Evolutionary conservation across 2,329 filamentous ascomycete genomes (phyloP), one percentile per base, ranked within the genome.

Genomic region (Cercospora sp.): DNA sequence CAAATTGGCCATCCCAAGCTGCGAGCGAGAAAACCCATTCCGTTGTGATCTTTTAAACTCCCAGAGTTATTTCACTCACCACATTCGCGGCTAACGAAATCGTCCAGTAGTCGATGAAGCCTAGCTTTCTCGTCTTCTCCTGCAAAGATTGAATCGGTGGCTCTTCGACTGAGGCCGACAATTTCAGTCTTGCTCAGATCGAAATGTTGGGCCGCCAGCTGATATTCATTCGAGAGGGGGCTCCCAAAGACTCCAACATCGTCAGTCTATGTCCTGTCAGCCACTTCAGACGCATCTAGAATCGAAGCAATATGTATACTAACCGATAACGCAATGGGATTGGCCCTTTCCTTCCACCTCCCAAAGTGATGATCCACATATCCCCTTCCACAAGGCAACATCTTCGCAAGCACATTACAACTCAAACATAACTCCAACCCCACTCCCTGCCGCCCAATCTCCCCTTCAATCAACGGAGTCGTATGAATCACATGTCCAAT

Each of bases 201-300:
- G 74, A 95, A 95, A 75, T 94, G 88, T 71, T 89, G 79, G 1
- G 90, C 88, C 3, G 91, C 90, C 2, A 95, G 85, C 7, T 84
- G 81, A 78, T 94, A 94, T 77, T 96, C 92, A 72, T 93, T 89
- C 0, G 91, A 93, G 3, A 94, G 79, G 0, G 87, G 84, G 75
- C 90, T 94, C 60, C 89, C 89, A 74, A 95, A 95, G 23, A 95
- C 88, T 1, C 91, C 92, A 9, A 94, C 90, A 74, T 95, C 91
- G 76, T 95, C 92, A 1, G 92, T 95, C 90, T 93, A 68, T 51
- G 28, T 16, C 5, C 16, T 65, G 74, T 72, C 73, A 75, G 73
- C 59, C 13, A n/a, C 36, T 40, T 12, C 30, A n/a, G n/a, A 20
- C 13, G n/a, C 13, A 28, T 26, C n/a, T 1, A 7, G 9, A 18